These are phyloP conservation scores for Backusella circina DNA, from an alignment of 192 early-diverging fungal species.

Conservation along the genomic window DNA sequence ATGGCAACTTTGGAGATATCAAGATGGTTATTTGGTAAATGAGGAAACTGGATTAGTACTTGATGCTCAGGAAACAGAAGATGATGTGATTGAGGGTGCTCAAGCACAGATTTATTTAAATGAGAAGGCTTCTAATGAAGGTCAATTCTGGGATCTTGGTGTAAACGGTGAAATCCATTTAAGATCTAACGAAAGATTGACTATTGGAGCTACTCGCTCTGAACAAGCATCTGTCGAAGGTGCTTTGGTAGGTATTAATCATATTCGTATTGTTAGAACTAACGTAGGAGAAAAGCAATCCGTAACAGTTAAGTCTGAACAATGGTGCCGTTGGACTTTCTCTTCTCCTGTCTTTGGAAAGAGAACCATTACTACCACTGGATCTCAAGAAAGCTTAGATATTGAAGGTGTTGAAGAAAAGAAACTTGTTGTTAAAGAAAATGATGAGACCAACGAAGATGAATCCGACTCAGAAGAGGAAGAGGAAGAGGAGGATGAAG, in stretches of 20 bases:
- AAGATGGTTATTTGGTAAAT: slow-evolving; percentile 24
- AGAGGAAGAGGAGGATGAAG: background rate
- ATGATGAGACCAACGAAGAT: background rate
- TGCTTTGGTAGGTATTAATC: slow-evolving; percentile 20
- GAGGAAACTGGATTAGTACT: slow-evolving; percentile 17
- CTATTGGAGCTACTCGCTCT: background rate
- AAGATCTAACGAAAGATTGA: slow-evolving; percentile 11
- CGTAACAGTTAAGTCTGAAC: slow-evolving; percentile 8
- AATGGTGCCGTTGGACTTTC: slow-evolving; percentile 25
- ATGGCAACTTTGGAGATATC: slow-evolving; percentile 31
- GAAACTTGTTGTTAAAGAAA: background rate
- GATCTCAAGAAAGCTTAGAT: background rate
- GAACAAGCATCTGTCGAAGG: background rate
- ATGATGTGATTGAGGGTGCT: slow-evolving; percentile 6
- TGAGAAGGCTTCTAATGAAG: background rate
- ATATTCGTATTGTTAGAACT: background rate
- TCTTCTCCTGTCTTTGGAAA: slow-evolving; percentile 16
- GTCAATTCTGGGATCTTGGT: slow-evolving; percentile 23
- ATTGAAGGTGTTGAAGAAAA: slow-evolving; percentile 5
- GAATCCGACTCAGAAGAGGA: background rate
- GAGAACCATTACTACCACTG: background rate
- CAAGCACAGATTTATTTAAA: slow-evolving; percentile 10
- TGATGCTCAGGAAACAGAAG: slow-evolving; percentile 4
- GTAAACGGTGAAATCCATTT: slow-evolving; percentile 26
- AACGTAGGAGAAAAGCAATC: slow-evolving; percentile 7